These are phyloP conservation scores for Didymella pinodella DNA, from an alignment of 2,329 filamentous ascomycete species.

Conservation along the genomic window DNA sequence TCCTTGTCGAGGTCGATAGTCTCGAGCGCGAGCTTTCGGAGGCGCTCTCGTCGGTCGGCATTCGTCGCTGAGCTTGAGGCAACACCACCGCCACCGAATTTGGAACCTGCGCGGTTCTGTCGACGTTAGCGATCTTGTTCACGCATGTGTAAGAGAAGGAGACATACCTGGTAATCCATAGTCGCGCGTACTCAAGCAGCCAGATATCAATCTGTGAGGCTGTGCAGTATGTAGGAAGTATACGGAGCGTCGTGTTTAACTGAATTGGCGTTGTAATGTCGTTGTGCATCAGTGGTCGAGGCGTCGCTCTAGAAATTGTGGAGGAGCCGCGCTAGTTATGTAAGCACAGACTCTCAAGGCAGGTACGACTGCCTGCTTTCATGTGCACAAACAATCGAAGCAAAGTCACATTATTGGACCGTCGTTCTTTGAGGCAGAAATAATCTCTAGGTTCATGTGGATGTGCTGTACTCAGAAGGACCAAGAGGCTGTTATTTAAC, in stretches of 20 bases:
- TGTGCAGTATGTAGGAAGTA: neutral
- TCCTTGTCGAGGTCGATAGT: slow-evolving; percentile 99
- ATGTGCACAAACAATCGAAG: neutral
- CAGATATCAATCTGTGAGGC: too few species aligned
- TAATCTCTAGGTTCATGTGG: neutral
- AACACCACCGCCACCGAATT: slow-evolving; percentile 96
- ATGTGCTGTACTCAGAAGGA: neutral
- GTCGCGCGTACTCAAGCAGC: neutral
- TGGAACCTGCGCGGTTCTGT: slow-evolving; percentile 92
- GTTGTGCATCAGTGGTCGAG: slow-evolving; percentile 21
- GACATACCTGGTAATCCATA: slow-evolving; percentile 62
- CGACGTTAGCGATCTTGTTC: slow-evolving; percentile 25
- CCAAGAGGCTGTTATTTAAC: neutral
- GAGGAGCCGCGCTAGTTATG: slow-evolving; percentile 30
- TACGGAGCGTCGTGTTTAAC: neutral
- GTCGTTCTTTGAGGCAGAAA: neutral
- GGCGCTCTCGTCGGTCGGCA: slow-evolving; percentile 94
- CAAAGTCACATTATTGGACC: neutral
- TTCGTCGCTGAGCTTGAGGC: slow-evolving; percentile 93
- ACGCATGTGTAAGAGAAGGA: neutral
- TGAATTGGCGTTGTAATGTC: neutral
- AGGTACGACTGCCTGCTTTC: slow-evolving; percentile 5
- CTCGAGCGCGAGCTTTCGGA: slow-evolving; percentile 97
- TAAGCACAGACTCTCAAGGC: slow-evolving; percentile 8
- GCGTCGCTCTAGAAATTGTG: slow-evolving; percentile 32